These are phyloP conservation scores for Pyrenophora seminiperda DNA, from an alignment of 2,329 filamentous ascomycete genomes.

Conservation along the genomic window DNA sequence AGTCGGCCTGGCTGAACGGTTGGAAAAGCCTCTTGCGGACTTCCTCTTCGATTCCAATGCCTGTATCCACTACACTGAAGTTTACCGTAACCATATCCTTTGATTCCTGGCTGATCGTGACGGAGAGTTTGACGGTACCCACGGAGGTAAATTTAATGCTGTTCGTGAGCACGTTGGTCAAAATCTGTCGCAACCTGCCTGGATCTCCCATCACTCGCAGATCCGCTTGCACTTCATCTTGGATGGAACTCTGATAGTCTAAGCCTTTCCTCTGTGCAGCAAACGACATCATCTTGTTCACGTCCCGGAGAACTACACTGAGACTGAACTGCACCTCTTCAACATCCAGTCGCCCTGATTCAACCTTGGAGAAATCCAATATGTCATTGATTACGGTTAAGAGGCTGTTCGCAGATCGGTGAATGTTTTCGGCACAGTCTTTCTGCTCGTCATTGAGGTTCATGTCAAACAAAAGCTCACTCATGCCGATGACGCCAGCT, in stretches of 20 bases:
- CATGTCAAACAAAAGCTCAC: slow-evolving; percentile 73
- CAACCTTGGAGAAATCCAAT: slow-evolving; percentile 85
- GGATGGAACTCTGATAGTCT: slow-evolving; percentile 69
- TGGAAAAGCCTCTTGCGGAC: slow-evolving; percentile 75
- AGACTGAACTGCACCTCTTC: slow-evolving; percentile 82
- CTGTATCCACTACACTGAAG: slow-evolving; percentile 77
- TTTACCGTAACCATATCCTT: slow-evolving; percentile 68
- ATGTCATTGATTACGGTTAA: slow-evolving; percentile 92
- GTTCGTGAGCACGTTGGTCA: slow-evolving; percentile 74
- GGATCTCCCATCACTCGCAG: slow-evolving; percentile 86
- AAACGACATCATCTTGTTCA: slow-evolving; percentile 86
- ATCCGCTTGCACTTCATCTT: slow-evolving; percentile 66
- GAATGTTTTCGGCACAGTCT: slow-evolving; percentile 78
- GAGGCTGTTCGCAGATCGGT: slow-evolving; percentile 78
- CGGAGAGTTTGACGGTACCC: slow-evolving; percentile 61
- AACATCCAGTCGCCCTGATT: slow-evolving; percentile 76
- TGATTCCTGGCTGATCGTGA: slow-evolving; percentile 67
- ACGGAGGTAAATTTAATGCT: slow-evolving; percentile 50
- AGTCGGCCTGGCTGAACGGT: slow-evolving; percentile 81
- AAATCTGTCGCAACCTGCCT: slow-evolving; percentile 80
- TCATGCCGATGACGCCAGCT: slow-evolving; percentile 80
- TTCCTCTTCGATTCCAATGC: slow-evolving; percentile 80
- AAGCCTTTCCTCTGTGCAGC: slow-evolving; percentile 81
- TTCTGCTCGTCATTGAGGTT: slow-evolving; percentile 70
- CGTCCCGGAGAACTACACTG: slow-evolving; percentile 74